Evolutionary conservation across 345 rosid genomes (phyloP), one percentile per base, ranked within the genome.

Genomic region (Firmiana major): DNA sequence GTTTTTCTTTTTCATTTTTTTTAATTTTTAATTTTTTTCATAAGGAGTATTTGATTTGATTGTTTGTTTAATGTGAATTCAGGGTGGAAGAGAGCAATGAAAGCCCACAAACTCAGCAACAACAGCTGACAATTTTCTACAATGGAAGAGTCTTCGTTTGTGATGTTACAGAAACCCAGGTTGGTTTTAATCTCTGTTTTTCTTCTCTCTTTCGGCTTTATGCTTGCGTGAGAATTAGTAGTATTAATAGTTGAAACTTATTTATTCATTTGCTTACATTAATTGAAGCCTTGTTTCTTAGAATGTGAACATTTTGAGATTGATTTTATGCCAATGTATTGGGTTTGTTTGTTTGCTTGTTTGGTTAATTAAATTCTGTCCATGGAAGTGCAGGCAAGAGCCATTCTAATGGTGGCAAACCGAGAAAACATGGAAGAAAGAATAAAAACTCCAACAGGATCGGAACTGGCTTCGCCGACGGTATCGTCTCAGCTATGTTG

Each of bases 141-240:
- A 80, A 77, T 9, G 91, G 91, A 40, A 80, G 36, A 28, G 80
- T 88, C n/a, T 81, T 83, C 38, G 89, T 85, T 28, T 84, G 73
- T 36, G 83, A 88, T 75, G 93, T 81, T 58, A 84, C 86, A 6
- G 88, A 88, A 26, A 31, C 80, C 12, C 90, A 89, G 87, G 90
- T 87, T 54, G 4, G 6, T 21, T 38, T 63, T 26, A 17, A 4
- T 60, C 36, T 38, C 6, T 38, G 40, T 16, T 5, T 16, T 51
- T 48, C 9, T 0, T 0, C 15, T 46, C 51, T 46, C 16, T 46
- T 3, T 12, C 0, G 1, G 1, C 11, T 43, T 43, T 36, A 22
- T 9, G 3, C 3, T 0, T 3, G 11, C 13, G 3, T 48, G 19
- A 48, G 17, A 48, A 48, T 15, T 48, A 46, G 4, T 31, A 3